Evolutionary conservation across 2,329 filamentous ascomycete species (phyloP), one percentile per base, ranked within the genome.

Genomic region (Huntiella omanensis): DNA sequence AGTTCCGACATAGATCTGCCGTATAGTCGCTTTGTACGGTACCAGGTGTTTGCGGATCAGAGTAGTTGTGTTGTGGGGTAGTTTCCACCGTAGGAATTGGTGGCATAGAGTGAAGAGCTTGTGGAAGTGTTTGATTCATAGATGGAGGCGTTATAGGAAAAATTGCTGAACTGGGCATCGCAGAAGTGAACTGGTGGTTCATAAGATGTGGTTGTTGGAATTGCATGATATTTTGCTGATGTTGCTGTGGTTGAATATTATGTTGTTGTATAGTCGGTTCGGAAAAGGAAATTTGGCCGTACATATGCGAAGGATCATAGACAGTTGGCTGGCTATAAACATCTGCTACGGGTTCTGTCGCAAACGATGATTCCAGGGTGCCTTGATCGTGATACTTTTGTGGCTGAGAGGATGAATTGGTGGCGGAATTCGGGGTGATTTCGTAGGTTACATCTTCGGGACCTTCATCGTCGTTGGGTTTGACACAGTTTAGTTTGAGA

Each of bases 401-500:
- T 12, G 39, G 15, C 3, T 46, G 22, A 10, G 44, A 17, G 12
- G 46, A 33, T 10, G 43, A 38, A 11, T 43, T 13, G 11, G 34
- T 46, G 10, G 48, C 33, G 2, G 40, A 38, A 16, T 38, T 15
- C 12, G 47, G 32, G 4, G 47, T 42, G 13, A 36, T 47, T 32
- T 52, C 49, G 40, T 49, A 51, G 33, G 49, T 48, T 5, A 45
- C 47, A 35, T 59, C 56, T 40, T 58, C 61, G 22, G 69, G 60
- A 42, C 66, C 62, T 51, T 78, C 75, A 54, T 71, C 77, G 49
- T 86, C 79, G 48, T 84, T 86, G 3, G 88, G 91, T 40, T 86
- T 85, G 19, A 95, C 80, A 60, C 91, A 96, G 56, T 91, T 83
- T 50, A 95, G 73, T 66, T 95, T 96, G 52, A 96, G 68, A 42